phyloP scores from a whole-genome alignment of 2,329 filamentous ascomycete species.

The Aureobasidium melanogenum region DNA sequence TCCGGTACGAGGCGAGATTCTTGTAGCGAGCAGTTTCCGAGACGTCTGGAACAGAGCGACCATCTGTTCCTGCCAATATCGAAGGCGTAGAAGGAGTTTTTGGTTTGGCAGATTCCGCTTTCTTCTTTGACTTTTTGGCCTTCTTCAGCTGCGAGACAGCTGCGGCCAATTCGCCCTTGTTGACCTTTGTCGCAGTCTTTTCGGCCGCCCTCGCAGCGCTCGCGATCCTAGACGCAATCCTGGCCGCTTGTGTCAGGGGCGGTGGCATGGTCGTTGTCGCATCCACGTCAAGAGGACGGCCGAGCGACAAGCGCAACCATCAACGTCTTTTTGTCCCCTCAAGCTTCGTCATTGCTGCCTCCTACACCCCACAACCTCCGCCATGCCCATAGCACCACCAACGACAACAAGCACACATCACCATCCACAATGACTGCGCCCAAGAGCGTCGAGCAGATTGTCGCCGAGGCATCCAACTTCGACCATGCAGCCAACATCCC shows the following conservation, averaged over 20 bases:
- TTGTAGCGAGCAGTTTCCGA: background rate
- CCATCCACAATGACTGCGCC: constrained; percentile 34
- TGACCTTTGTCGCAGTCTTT: background rate
- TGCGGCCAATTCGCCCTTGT: background rate
- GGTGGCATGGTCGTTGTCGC: background rate
- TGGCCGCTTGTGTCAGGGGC: background rate
- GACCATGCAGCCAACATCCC: constrained; percentile 70
- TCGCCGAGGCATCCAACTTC: constrained; percentile 66
- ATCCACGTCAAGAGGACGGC: background rate
- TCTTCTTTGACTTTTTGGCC: background rate
- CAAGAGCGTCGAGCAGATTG: constrained; percentile 67
- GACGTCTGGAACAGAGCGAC: background rate
- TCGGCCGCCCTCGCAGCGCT: background rate
- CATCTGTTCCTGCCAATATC: background rate
- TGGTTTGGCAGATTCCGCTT: background rate
- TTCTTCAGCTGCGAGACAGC: background rate
- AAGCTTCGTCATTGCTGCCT: background rate
- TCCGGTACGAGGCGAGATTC: background rate
- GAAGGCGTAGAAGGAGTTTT: background rate
- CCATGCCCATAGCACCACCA: background rate
- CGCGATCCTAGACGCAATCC: background rate
- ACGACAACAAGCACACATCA: background rate
- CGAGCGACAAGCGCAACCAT: background rate
- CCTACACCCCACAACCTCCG: background rate
- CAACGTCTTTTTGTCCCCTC: constrained; percentile 1